Evolutionary conservation across 768 basidiomycete species (phyloP), one percentile per base, ranked within the genome.

Genomic region (Leccinum obscurum): DNA sequence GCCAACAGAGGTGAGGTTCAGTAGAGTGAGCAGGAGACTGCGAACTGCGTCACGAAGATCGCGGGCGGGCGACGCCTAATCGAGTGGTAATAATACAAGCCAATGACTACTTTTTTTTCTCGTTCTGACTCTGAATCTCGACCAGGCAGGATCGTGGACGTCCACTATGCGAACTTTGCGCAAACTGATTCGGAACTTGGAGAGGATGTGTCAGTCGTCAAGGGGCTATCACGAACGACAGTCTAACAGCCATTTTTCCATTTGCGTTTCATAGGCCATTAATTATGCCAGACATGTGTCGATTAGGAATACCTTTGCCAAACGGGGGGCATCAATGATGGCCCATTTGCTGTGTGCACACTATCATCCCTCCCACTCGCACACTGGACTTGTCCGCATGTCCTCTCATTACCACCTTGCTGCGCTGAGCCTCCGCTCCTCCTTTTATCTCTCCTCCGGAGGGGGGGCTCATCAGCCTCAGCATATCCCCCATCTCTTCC

Each of bases 241-340:
- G 61, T 65, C 70, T 64, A 52, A 60, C 70, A 58, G 55, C 52
- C 48, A 30, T 62, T 61, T 68, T 68, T 52, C 72, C 53, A 55
- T 74, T 66, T 70, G 66, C 53, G 63, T 71, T 64, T 69, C 68
- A 66, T 73, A 61, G 71, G 71, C 56, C 49, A 63, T 71, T 67
- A 76, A 71, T 76, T 69, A 52, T 46, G 44, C 62, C 63, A 55
- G 58, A 60, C 59, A 62, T 67, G 62, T 66, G 62, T 75, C 66
- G 63, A 71, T 66, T 68, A 67, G 68, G 62, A 67, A 65, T 70
- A 54, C 49, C 58, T 62, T 66, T 30, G 60, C 70, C 68, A 72
- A 70, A 72, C 66, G 52, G 63, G 73, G 73, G 63, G 64, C 34
- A 35, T 35, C 34, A 34, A 34, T 34, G 32, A 34, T 34, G 32